Evolutionary conservation across 257 asterid genomes (phyloP).

Genomic region (Solanum chilense): DNA sequence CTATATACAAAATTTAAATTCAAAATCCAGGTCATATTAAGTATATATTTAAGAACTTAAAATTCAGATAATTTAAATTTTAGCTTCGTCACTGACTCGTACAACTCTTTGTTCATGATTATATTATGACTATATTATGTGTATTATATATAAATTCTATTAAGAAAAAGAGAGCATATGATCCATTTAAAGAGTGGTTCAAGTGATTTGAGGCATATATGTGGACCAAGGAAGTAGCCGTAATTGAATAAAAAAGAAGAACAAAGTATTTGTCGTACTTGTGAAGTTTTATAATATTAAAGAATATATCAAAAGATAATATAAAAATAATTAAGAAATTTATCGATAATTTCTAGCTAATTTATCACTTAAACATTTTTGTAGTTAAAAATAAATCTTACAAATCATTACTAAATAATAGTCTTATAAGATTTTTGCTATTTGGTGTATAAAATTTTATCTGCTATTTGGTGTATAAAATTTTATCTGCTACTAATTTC

Average conservation of each 20-base stretch:
- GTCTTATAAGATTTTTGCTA: no score
- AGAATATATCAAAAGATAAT: background rate
- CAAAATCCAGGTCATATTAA: background rate
- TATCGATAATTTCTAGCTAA: background rate
- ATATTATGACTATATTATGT: no score
- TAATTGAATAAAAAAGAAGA: background rate
- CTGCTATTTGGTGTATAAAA: no score
- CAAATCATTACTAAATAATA: no score
- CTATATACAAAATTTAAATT: background rate
- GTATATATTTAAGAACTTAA: background rate
- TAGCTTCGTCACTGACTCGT: background rate
- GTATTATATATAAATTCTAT: background rate
- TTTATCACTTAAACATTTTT: no score
- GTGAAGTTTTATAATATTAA: background rate
- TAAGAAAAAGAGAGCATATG: background rate
- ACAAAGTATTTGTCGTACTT: background rate
- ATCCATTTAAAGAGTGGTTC: constrained; percentile 7
- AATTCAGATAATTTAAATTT: background rate
- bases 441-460: no score
- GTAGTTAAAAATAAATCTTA: no score
- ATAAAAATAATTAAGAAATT: no score
- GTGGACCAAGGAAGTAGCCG: constrained; percentile 16
- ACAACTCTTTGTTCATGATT: background rate
- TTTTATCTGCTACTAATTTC: no score
- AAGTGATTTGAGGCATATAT: constrained; percentile 7